Evolutionary conservation across 108 stramenopile genomes (phyloP), one percentile per base, ranked within the genome.

Genomic region (Nitzschia palea): DNA sequence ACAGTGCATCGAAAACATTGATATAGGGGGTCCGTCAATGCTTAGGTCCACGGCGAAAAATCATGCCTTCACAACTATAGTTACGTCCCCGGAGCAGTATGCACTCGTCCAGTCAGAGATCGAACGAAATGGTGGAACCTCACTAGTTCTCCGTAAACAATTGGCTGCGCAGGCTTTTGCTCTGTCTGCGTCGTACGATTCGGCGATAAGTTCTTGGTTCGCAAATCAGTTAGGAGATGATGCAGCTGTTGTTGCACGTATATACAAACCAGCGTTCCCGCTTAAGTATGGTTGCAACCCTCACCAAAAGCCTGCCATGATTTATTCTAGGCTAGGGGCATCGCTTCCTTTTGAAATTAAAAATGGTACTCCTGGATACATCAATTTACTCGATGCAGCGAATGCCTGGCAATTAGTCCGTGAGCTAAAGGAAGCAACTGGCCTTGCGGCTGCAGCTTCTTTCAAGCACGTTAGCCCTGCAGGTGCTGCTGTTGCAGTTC

Each of bases 21-120:
- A 99, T 72, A 98, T 99, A 75, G 98, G 98, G 22, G 98, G 98
- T n/a, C 98, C 98, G 4, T 87, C 89, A 52, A 99, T 99, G 98
- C 79, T 99, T 37, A 90, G 98, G 30, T 93, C 93, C 20, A 91
- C 95, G 2, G 96, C 98, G 65, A 99, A 99, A 80, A 99, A 99
- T 78, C 98, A 99, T 80, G 84, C 83, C 2, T 95, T 92, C 70
- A 98, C 98, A 14, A 80, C 95, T 18, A 97, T 97, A 77, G 91
- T 96, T 34, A 97, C 96, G 0, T 55, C 62, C 48, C 97, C 97
- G 0, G 71, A 75, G 27, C 97, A 98, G 82, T 99, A 99, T 80
- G 80, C 67, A 1, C 79, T 75, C 35, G 74, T 99, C 33, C 79
- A 86, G 61, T 70, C 64, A 18, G 80, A 83, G 57, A 89, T 99